Evolutionary conservation across 768 basidiomycete species (phyloP).

Genomic region (Mrakia hoshinonis): DNA sequence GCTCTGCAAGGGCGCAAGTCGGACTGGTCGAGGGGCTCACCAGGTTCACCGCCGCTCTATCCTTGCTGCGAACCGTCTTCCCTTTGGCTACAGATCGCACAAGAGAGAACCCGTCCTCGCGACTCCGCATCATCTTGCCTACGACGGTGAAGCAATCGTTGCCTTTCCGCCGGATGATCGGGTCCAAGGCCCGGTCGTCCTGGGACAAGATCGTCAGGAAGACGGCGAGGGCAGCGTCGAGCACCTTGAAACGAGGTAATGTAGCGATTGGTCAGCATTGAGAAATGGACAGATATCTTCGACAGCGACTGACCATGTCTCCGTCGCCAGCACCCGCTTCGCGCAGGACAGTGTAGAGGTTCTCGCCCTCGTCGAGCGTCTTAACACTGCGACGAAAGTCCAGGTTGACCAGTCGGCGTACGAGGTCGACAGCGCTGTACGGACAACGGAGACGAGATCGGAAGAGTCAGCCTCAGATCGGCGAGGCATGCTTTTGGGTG

Average conservation of each 20-base stretch:
- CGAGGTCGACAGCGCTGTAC: conserved; percentile 21
- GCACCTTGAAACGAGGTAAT: conserved; percentile 9
- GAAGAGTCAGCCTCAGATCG: no score
- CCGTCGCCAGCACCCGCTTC: conserved; percentile 6
- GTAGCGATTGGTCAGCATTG: background rate
- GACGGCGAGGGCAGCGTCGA: conserved; percentile 22
- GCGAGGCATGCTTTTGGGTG: no score
- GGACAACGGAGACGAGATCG: background rate
- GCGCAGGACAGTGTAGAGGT: conserved; percentile 8
- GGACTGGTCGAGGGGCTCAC: background rate
- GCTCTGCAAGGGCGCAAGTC: background rate
- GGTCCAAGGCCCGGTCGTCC: conserved; percentile 12
- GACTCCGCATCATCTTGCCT: background rate
- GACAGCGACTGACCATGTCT: conserved; percentile 10
- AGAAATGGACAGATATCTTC: background rate
- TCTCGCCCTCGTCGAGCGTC: conserved; percentile 23
- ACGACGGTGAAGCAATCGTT: conserved; percentile 18
- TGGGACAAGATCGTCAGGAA: conserved; percentile 24
- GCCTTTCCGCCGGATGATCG: conserved; percentile 3
- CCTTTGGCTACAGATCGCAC: background rate
- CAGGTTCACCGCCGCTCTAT: background rate
- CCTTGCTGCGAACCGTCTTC: background rate
- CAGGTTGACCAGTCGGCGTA: conserved; percentile 1
- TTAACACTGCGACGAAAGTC: conserved; percentile 23
- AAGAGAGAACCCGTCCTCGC: conserved; percentile 14